Evolutionary conservation across 2,329 filamentous ascomycete species (phyloP).

Genomic region (Madurella fahalii): DNA sequence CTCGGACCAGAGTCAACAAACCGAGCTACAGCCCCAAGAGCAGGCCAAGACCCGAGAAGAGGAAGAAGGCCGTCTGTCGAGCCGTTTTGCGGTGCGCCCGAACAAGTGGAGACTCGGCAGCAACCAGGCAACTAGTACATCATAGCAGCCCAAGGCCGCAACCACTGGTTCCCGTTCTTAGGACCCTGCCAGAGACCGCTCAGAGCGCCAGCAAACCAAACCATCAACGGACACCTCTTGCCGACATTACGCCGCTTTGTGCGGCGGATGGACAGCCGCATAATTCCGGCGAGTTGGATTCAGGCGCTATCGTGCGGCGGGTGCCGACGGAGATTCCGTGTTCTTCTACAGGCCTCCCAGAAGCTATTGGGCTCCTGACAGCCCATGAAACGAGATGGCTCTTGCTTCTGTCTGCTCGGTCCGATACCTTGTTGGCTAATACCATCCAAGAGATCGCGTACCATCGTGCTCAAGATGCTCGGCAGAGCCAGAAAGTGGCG

Average conservation of each 20-base stretch:
- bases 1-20: too few relatives aligned
- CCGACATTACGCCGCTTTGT: slow-evolving; percentile 13
- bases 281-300: too few relatives aligned
- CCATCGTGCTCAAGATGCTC: neutral
- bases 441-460: slow-evolving; percentile 10
- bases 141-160: too few relatives aligned
- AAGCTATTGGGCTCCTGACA: slow-evolving; percentile 12
- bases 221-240: slow-evolving; percentile 12
- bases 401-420: slow-evolving; percentile 13
- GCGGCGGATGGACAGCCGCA: neutral
- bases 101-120: too few relatives aligned
- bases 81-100: too few relatives aligned
- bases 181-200: too few relatives aligned
- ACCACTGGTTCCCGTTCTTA: too few relatives aligned
- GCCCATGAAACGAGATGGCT: slow-evolving; percentile 10
- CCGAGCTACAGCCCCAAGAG: too few relatives aligned
- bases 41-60: too few relatives aligned
- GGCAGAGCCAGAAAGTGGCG: too few relatives aligned
- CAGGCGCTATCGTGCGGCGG: neutral
- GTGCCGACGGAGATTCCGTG: neutral
- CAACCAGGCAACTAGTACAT: too few relatives aligned
- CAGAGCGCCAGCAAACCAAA: neutral
- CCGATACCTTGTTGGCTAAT: slow-evolving; percentile 8
- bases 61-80: too few relatives aligned
- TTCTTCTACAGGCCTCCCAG: neutral